Evolutionary conservation across 179 eudicot species (phyloP), one percentile per base, ranked within the genome.

Genomic region (Silene coronaria): DNA sequence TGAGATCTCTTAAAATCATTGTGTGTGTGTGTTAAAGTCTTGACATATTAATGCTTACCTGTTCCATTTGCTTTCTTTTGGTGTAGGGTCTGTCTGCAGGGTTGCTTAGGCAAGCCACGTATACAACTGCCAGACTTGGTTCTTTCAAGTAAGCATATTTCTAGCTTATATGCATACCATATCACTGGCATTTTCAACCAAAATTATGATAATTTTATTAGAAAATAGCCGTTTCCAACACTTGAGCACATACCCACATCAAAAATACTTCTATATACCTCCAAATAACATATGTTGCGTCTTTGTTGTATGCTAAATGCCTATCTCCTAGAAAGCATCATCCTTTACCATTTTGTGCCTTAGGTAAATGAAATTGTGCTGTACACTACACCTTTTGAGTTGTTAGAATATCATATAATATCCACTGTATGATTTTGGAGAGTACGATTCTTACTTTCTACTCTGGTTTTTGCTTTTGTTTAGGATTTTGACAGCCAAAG

Each of bases 401-500:
- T 6, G 32, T 30, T 28, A 2, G 16, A 60, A 23, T 60, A 60
- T 24, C 65, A 61, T 61, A 38, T 60, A 27, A 57, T 36, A 70
- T 16, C 16, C 1, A 22, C 24, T 30, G 28, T 48, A 3, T 27
- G 46, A 2, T 62, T 32, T 32, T 32, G 38, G 42, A 32, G 60
- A 0, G 3, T 68, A 57, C 16, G 51, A 28, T 24, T 45, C 21
- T 30, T 36, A 19, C 53, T 77, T 70, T 23, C 24, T 28, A 11
- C 2, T 30, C 32, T 70, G 2, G 28, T 42, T 12, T 36, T 27
- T 22, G 19, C 3, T n/a, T 74, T 48, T 30, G 27, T 70, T 69
- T 71, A 90, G 96, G 82, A 83, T 92, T 64, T 80, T 94, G 82
- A 90, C 97, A 11, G 84, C 68, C 65, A 93, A 93, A 86, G 98